Conservation (phyloP, 2,329 filamentous ascomycete species). For the Epichloe glyceriae region DNA sequence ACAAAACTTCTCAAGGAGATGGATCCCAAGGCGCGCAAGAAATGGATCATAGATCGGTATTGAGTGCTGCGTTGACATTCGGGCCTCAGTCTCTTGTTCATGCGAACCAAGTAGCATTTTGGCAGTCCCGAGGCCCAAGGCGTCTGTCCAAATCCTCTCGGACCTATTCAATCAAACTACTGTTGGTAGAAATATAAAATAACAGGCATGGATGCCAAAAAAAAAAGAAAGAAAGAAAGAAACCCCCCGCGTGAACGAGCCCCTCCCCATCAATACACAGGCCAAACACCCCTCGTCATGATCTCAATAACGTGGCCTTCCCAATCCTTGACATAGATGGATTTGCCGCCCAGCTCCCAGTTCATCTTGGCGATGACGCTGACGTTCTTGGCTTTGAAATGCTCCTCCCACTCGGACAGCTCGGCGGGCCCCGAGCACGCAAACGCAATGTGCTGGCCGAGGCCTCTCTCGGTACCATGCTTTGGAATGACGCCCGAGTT, state of each 20-base stretch:
- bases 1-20: conserved; percentile 29
- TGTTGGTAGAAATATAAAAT: background rate
- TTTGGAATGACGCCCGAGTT: conserved; percentile 1
- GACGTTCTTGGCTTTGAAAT: background rate
- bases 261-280: background rate
- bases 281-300: conserved; percentile 2
- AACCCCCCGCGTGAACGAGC: no score
- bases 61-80: conserved; percentile 6
- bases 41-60: conserved; percentile 56
- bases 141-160: no score
- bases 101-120: no score
- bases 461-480: conserved; percentile 1
- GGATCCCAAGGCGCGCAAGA: conserved; percentile 30
- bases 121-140: no score
- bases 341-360: conserved; percentile 1
- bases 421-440: background rate
- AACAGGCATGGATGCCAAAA: background rate
- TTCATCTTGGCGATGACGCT: background rate
- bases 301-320: conserved; percentile 4
- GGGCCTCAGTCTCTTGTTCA: no score
- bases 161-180: no score
- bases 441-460: conserved; percentile 4
- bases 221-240: no score
- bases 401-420: conserved; percentile 1
- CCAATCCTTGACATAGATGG: conserved; percentile 3